Conservation (phyloP, 345 rosid species). For the Laguncularia racemosa region DNA sequence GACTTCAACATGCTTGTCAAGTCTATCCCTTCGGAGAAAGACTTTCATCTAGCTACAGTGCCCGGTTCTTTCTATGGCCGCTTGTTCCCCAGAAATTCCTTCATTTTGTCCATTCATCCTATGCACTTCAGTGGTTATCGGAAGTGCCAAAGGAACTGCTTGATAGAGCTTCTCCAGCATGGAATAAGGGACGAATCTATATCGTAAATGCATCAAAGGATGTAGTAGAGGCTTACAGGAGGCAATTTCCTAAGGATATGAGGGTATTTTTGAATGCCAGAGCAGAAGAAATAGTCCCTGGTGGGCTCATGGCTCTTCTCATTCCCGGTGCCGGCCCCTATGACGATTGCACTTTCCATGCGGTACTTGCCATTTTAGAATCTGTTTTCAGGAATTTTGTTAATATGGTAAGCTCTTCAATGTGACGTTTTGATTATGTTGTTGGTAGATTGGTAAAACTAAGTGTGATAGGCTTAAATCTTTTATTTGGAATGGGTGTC, state of each 20-base stretch:
- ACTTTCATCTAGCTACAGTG: constrained; percentile 19
- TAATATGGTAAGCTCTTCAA: constrained; percentile 16
- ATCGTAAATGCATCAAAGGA: constrained; percentile 17
- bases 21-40: constrained; percentile 20
- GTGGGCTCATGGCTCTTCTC: constrained; percentile 27
- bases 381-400: constrained; percentile 33
- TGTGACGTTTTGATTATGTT: no score
- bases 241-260: constrained; percentile 28
- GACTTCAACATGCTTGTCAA: constrained; percentile 45
- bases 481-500: no score
- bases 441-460: no score
- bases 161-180: constrained; percentile 21
- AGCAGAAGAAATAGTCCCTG: constrained; percentile 25
- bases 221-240: constrained; percentile 26
- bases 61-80: constrained; percentile 29
- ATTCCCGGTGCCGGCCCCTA: constrained; percentile 22
- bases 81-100: constrained; percentile 24
- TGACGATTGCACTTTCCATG: constrained; percentile 8
- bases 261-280: constrained; percentile 25
- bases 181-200: constrained; percentile 33
- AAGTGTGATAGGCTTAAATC: no score
- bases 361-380: constrained; percentile 18
- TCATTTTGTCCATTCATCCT: constrained; percentile 25
- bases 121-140: constrained; percentile 25
- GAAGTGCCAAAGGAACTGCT: constrained; percentile 22